Conservation (phyloP, 2,329 filamentous ascomycete species). For the Ceratocystis alfenasii region DNA sequence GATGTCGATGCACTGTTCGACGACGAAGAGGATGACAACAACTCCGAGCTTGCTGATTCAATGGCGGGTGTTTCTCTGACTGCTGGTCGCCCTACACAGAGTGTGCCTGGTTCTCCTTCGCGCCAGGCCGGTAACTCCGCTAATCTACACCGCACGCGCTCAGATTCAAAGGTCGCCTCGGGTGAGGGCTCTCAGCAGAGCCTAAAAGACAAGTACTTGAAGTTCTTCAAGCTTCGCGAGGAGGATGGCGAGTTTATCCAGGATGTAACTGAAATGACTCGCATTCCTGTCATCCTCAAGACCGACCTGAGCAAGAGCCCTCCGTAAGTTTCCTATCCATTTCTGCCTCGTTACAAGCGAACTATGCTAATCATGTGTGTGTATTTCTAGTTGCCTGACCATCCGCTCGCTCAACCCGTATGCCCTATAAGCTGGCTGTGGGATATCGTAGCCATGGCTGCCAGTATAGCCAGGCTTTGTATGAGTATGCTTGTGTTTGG, state of each 20-base stretch:
- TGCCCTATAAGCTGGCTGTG: conserved; percentile 38
- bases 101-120: conserved; percentile 81
- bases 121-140: conserved; percentile 53
- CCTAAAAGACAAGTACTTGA: conserved; percentile 94
- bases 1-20: conserved; percentile 94
- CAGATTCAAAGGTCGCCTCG: conserved; percentile 79
- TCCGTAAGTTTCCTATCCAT: conserved; percentile 60
- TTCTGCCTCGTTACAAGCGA: neutral
- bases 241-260: conserved; percentile 94
- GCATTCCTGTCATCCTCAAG: conserved; percentile 95
- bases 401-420: conserved; percentile 74
- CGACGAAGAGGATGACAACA: conserved; percentile 71
- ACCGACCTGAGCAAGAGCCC: conserved; percentile 97
- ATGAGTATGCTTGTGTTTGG: conserved; percentile 17
- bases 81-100: conserved; percentile 76
- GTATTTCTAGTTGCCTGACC: conserved; percentile 56
- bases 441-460: neutral
- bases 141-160: conserved; percentile 73
- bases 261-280: conserved; percentile 94
- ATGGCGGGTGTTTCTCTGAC: conserved; percentile 81
- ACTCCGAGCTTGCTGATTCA: conserved; percentile 74
- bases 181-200: conserved; percentile 65
- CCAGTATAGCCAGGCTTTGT: conserved; percentile 11
- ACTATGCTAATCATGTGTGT: conserved; percentile 30
- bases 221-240: conserved; percentile 78